A percentile compares a stretch with the other conserved stretches of the same genome.
These are phyloP conservation scores for Bryopsis sp. DNA, from an alignment of 139 green algal species.

Conservation along the genomic window DNA sequence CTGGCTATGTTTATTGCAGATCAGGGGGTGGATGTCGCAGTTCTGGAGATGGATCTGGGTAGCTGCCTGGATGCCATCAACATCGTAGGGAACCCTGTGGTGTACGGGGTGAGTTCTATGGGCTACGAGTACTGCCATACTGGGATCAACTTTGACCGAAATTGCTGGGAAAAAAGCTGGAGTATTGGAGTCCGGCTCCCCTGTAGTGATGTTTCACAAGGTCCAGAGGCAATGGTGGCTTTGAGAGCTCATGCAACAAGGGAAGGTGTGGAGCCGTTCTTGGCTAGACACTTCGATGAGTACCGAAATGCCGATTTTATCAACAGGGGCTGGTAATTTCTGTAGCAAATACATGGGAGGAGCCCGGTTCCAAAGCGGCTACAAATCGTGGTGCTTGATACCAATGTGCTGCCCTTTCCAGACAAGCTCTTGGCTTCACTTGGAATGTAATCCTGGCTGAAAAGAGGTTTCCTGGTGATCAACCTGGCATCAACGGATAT, in stretches of 20 bases:
- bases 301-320: slow-evolving; percentile 8
- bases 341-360: slow-evolving; percentile 64
- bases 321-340: slow-evolving; percentile 57
- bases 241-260: slow-evolving; percentile 34
- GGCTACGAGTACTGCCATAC: slow-evolving; percentile 93
- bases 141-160: slow-evolving; percentile 82
- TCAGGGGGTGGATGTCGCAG: slow-evolving; percentile 63
- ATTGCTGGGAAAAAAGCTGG: slow-evolving; percentile 95
- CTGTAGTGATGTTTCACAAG: slow-evolving; percentile 70
- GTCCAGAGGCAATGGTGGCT: slow-evolving; percentile 57
- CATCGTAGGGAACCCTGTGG: slow-evolving; percentile 37
- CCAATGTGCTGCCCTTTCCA: too few species aligned
- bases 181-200: slow-evolving; percentile 68
- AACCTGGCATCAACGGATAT: too few species aligned
- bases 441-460: too few species aligned
- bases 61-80: slow-evolving; percentile 95
- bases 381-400: too few species aligned
- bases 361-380: too few species aligned
- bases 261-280: slow-evolving; percentile 12
- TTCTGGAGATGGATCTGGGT: slow-evolving; percentile 94
- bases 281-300: background rate
- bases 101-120: slow-evolving; percentile 74
- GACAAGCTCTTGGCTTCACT: too few species aligned
- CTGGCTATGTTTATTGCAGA: slow-evolving; percentile 66
- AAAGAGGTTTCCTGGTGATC: too few species aligned